Conservation (phyloP, 345 rosid species). For the Conringia planisiliqua region DNA sequence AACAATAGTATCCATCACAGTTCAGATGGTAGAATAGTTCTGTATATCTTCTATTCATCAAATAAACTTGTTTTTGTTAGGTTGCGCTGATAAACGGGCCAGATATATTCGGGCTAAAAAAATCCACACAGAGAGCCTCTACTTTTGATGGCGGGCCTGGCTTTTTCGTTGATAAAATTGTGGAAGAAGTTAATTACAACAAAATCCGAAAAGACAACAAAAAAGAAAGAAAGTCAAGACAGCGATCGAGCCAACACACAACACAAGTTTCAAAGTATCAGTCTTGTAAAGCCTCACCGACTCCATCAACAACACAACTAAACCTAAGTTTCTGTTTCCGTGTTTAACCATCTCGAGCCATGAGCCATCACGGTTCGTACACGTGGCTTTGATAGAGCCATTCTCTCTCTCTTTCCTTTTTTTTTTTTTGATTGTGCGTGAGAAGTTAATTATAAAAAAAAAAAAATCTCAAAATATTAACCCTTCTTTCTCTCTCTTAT, state of each 20-base stretch:
- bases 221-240: background rate
- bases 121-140: background rate
- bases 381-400: conserved; percentile 12
- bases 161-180: background rate
- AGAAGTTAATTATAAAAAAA: background rate
- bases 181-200: background rate
- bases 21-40: too few species aligned
- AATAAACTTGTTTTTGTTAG: background rate
- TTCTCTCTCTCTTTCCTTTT: background rate
- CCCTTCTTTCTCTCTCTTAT: conserved; percentile 34
- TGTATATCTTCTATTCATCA: too few species aligned
- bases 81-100: background rate
- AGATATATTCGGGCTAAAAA: background rate
- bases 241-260: background rate
- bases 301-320: conserved; percentile 13
- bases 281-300: background rate
- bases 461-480: background rate
- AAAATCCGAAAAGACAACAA: background rate
- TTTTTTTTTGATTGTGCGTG: background rate
- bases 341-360: conserved; percentile 24
- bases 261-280: background rate
- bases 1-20: background rate
- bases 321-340: conserved; percentile 14
- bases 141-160: background rate
- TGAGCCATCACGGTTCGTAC: conserved; percentile 22